Conservation (phyloP, 805 yeast genomes). For the Wickerhamiella brachini region DNA sequence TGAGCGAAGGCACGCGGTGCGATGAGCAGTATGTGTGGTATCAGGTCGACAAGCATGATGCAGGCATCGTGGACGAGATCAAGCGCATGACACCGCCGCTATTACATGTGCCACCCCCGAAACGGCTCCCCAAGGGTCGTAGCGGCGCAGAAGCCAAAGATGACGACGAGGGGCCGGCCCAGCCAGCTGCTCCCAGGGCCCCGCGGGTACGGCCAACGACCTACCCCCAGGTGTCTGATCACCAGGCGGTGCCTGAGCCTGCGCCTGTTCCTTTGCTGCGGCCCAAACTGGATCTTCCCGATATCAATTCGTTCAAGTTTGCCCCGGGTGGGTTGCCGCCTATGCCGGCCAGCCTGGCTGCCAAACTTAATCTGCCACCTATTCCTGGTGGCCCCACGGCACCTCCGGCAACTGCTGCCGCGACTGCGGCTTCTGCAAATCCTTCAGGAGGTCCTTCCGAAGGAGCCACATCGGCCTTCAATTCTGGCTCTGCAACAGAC, state of each 20-base stretch:
- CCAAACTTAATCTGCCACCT: not conserved
- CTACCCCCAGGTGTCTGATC: not conserved
- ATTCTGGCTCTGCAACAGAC: not conserved
- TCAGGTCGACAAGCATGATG: conserved; percentile 34
- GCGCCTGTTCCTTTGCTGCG: not conserved
- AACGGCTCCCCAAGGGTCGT: conserved; percentile 7
- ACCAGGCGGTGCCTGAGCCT: not conserved
- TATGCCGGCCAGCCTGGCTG: conserved; percentile 10
- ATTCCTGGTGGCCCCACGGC: conserved; percentile 1
- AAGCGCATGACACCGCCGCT: conserved; percentile 12
- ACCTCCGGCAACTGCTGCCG: not conserved
- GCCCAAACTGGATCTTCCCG: conserved; percentile 8
- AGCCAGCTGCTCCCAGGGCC: not conserved
- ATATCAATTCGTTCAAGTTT: conserved; percentile 5
- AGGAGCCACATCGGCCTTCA: no score
- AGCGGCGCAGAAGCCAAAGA: not conserved
- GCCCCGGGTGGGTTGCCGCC: conserved; percentile 13
- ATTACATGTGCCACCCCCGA: conserved; percentile 9
- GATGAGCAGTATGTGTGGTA: conserved; percentile 66
- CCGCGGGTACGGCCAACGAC: not conserved
- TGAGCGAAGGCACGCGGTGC: conserved; percentile 46
- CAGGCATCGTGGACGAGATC: conserved; percentile 18
- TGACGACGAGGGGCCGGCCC: not conserved
- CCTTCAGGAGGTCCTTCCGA: no score
- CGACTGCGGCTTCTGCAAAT: not conserved